Evolutionary conservation across 257 asterid species (phyloP).

Genomic region (Thymus quinquecostatus): DNA sequence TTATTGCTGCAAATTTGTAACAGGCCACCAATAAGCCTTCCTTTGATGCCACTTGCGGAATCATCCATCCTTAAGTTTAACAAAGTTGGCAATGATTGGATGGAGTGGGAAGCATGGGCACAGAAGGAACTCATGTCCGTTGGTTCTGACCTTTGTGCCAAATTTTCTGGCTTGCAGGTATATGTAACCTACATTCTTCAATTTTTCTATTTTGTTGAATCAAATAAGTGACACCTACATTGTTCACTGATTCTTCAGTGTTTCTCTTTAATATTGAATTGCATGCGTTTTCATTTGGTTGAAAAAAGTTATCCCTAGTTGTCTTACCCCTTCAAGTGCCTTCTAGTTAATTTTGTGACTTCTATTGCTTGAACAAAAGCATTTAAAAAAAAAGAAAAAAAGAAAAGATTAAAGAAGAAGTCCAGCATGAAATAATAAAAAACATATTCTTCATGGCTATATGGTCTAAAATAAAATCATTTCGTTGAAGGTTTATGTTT

Average conservation of each 20-base stretch:
- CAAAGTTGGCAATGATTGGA: constrained; percentile 44
- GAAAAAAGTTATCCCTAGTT: too few species aligned
- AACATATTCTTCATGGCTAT: too few species aligned
- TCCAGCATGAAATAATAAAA: too few species aligned
- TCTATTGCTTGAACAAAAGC: too few species aligned
- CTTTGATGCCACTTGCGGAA: constrained; percentile 60
- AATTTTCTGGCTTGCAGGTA: constrained; percentile 83
- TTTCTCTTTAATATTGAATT: not conserved
- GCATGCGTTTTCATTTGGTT: not conserved
- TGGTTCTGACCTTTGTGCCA: constrained; percentile 84
- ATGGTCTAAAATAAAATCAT: too few species aligned
- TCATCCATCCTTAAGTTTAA: constrained; percentile 30
- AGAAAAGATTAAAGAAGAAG: too few species aligned
- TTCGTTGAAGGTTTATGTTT: too few species aligned
- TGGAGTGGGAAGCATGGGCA: constrained; percentile 92
- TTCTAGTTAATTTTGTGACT: too few species aligned
- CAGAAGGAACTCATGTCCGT: constrained; percentile 71
- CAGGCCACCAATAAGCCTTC: constrained; percentile 73
- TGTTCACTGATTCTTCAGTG: not conserved
- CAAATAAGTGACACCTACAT: not conserved
- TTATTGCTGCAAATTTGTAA: constrained; percentile 25
- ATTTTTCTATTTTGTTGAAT: constrained; percentile 12
- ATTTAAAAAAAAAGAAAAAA: too few species aligned
- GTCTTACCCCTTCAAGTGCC: too few species aligned
- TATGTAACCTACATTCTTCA: constrained; percentile 11